Base-by-base conservation (phyloP, 495 filamentous ascomycete species). In the Immersiella caudata region DNA sequence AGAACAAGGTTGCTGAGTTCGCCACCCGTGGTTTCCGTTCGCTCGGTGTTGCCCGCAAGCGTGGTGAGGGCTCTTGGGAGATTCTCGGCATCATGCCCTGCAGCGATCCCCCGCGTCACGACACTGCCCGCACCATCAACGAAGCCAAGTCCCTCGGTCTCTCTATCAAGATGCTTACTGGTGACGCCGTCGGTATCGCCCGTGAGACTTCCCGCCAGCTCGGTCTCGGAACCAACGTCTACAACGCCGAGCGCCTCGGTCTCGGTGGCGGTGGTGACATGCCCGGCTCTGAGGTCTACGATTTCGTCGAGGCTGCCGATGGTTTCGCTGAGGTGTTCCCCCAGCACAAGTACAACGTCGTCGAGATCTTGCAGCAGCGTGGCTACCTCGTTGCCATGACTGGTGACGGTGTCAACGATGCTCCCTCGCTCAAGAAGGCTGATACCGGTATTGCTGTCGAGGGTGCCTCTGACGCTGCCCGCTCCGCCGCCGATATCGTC, bases 311-410 rank as follows among this genome's bases (percentile, higher is more conserved):
- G 84, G 91, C 87, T 81, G 93, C 93, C 57, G 93, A 97, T 86
- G 93, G 93, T 78, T 96, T 96, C 79, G 91, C 91, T 72, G 94
- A 97, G 79, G 94, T 97, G 51, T 97, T 96, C 85, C 94, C 94
- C 65, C 93, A 97, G 80, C 94, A 97, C 84, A 97, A 97, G 85
- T 96, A 94, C 81, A 93, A 96, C 71, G 94, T 97, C 74, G 94
- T 97, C 70, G 91, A 96, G 79, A 96, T 97, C 82, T 89, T 97
- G 29, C 94, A 97, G 81, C 91, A 97, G 81, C 91, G 94, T 84
- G 94, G 94, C 72, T 94, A 96, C 84, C 84, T 97, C 50, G 94
- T 96, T 79, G 94, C 94, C 72, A 97, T 97, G 94, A 97, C 94
- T 80, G 94, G 94, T 82, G 94, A 97, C 75, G 94, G 94, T 86